These are phyloP conservation scores for Drosera spatulata DNA, from an alignment of 179 eudicot species.

Conservation along the genomic window DNA sequence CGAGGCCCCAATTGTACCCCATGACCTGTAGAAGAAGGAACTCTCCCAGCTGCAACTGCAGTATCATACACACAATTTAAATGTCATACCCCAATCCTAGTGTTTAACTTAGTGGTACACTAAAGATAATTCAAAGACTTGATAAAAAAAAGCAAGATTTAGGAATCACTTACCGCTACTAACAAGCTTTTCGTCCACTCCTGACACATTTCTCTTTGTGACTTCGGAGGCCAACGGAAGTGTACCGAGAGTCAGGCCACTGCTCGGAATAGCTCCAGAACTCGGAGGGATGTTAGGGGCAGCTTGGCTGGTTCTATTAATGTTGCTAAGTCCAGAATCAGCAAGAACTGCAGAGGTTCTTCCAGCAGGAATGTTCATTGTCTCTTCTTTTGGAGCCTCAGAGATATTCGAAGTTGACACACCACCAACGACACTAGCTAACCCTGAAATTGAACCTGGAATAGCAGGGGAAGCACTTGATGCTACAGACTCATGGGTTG, in stretches of 20 bases:
- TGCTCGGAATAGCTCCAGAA: slow-evolving; percentile 47
- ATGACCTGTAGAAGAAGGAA: slow-evolving; percentile 46
- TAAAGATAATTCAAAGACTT: slow-evolving; percentile 33
- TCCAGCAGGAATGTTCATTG: slow-evolving; percentile 41
- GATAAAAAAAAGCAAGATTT: slow-evolving; percentile 18
- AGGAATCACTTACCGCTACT: slow-evolving; percentile 42
- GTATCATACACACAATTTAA: slow-evolving; percentile 42
- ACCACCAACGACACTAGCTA: slow-evolving; percentile 28
- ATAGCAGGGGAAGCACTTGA: slow-evolving; percentile 30
- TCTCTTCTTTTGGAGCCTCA: slow-evolving; percentile 54
- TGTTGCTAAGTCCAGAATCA: slow-evolving; percentile 46
- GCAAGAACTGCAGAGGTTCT: slow-evolving; percentile 65
- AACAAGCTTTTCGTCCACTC: slow-evolving; percentile 71
- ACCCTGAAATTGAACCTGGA: slow-evolving; percentile 26
- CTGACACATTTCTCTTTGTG: slow-evolving; percentile 61
- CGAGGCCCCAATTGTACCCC: slow-evolving; percentile 98
- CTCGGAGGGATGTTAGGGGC: slow-evolving; percentile 33
- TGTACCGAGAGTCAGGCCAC: slow-evolving; percentile 40
- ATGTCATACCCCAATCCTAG: slow-evolving; percentile 25
- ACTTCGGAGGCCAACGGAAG: slow-evolving; percentile 58
- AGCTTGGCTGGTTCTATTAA: slow-evolving; percentile 52
- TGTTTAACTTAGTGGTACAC: slow-evolving; percentile 11
- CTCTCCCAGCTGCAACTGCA: slow-evolving; percentile 45
- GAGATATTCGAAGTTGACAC: slow-evolving; percentile 43
- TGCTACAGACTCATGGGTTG: slow-evolving; percentile 17